A percentile compares a stretch with the other conserved stretches of the same genome.
Conservation (phyloP, 441 rosid genomes). For the Erodium trifolium region DNA sequence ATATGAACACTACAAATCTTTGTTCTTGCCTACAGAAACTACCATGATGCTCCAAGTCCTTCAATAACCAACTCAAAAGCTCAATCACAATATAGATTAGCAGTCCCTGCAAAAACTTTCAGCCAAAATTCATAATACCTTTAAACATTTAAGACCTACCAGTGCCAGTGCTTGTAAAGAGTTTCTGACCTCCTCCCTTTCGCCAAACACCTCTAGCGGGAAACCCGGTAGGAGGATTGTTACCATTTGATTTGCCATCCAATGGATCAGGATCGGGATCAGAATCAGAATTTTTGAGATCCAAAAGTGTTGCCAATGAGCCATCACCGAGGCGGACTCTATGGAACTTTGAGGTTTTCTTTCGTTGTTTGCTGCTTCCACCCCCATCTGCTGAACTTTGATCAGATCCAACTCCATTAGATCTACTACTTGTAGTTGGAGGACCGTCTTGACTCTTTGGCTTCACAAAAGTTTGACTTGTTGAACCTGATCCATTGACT, state of each 20-base stretch:
- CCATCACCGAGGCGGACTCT: slow-evolving; percentile 74
- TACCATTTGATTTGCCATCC: slow-evolving; percentile 19
- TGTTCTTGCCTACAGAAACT: neutral
- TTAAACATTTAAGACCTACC: neutral
- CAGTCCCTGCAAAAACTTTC: too few species aligned
- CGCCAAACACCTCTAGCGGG: slow-evolving; percentile 48
- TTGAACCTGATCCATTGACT: slow-evolving; percentile 19
- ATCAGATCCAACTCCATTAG: slow-evolving; percentile 14
- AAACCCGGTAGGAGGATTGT: too few species aligned
- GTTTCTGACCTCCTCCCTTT: slow-evolving; percentile 54
- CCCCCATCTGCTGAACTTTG: slow-evolving; percentile 8
- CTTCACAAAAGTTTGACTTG: too few species aligned
- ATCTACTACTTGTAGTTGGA: slow-evolving; percentile 15
- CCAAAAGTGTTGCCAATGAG: slow-evolving; percentile 33
- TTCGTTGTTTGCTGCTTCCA: slow-evolving; percentile 17
- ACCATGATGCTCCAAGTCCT: neutral
- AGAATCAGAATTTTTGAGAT: slow-evolving; percentile 25
- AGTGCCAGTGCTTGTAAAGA: slow-evolving; percentile 30
- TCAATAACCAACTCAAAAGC: too few species aligned
- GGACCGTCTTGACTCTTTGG: neutral
- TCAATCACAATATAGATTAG: neutral
- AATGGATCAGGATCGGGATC: slow-evolving; percentile 23
- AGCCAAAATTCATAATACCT: too few species aligned
- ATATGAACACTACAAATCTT: neutral
- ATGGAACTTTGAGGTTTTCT: slow-evolving; percentile 74